Base-by-base conservation (phyloP, 2,329 filamentous ascomycete species). In the Colletotrichum navitas region DNA sequence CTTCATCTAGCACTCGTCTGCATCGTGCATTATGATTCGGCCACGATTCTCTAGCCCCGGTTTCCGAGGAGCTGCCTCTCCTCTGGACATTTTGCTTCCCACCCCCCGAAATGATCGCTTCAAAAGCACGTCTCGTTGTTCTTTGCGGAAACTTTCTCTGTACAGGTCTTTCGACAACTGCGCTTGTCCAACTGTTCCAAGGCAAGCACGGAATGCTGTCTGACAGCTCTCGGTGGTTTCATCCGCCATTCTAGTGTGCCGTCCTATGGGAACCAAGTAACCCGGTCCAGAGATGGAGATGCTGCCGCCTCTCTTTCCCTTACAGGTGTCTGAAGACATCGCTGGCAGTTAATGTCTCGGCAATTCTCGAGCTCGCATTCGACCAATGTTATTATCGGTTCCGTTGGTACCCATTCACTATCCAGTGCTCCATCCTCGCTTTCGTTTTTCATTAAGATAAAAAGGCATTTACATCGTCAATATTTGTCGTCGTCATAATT, bases 401-500 rank as follows among this genome's bases (percentile, higher is more conserved):
- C 32, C 26, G 26, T 62, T 29, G 21, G 6, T 14, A 18, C 14
- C 11, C 51, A 12, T 5, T 41, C 45, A 45, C 4, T 29, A 21
- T 63, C 14, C 7, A 4, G 3, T 5, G 36, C 41, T 34, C 18
- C 43, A n/a, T 14, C 34, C 14, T 14, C 29, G 34, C 1, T 52
- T 65, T 29, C 0, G 43, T 60, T 18, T 24, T 29, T 12, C 16
- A 11, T 18, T 26, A 6, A 21, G 34, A 41, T 6, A 41, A 41
- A 41, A 8, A 41, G 14, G 39, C 14, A 16, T 34, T 43, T 26
- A 18, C 51, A 12, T n/a, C 26, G 39, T 66, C 45, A 12, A 29
- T 24, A 5, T 21, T 51, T 51, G n/a, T 68, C 5, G 16, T 68
- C 8, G 18, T 68, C 59, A 43, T 55, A 54, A 55, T 21, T 68